Evolutionary conservation across 352 stramenopile species (phyloP).

Genomic region (Phytophthora sojae): DNA sequence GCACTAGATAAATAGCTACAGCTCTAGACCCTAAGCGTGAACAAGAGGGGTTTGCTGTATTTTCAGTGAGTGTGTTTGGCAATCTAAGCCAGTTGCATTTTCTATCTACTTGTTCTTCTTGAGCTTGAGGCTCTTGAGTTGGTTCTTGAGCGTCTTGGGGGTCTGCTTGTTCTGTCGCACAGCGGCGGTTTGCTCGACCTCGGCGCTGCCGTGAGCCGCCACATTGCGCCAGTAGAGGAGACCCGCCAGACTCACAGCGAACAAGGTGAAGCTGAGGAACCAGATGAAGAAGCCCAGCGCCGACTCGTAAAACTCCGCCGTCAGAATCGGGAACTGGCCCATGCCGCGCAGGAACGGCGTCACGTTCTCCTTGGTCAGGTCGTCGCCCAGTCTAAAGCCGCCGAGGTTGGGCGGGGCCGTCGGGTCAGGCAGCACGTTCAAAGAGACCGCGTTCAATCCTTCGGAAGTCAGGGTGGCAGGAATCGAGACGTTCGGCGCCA

Average conservation of each 20-base stretch:
- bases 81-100: constrained; percentile 13
- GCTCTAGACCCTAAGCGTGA: constrained; percentile 7
- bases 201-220: constrained; percentile 37
- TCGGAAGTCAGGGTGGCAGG: constrained; percentile 22
- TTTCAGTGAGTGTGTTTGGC: constrained; percentile 16
- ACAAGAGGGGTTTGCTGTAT: constrained; percentile 37
- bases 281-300: constrained; percentile 78
- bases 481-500: constrained; percentile 25
- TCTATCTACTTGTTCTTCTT: constrained; percentile 61
- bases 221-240: constrained; percentile 81
- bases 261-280: constrained; percentile 70
- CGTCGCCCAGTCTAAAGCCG: constrained; percentile 62
- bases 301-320: constrained; percentile 63
- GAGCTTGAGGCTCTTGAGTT: constrained; percentile 73
- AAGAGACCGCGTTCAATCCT: constrained; percentile 21
- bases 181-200: constrained; percentile 19
- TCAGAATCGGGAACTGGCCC: constrained; percentile 65
- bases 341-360: constrained; percentile 72
- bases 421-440: constrained; percentile 48
- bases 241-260: constrained; percentile 68
- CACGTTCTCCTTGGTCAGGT: constrained; percentile 54
- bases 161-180: constrained; percentile 67
- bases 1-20: constrained; percentile 39
- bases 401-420: constrained; percentile 55
- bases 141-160: constrained; percentile 76